These are phyloP conservation scores for Collybiopsis luxurians DNA, from an alignment of 768 basidiomycete genomes.

Conservation along the genomic window DNA sequence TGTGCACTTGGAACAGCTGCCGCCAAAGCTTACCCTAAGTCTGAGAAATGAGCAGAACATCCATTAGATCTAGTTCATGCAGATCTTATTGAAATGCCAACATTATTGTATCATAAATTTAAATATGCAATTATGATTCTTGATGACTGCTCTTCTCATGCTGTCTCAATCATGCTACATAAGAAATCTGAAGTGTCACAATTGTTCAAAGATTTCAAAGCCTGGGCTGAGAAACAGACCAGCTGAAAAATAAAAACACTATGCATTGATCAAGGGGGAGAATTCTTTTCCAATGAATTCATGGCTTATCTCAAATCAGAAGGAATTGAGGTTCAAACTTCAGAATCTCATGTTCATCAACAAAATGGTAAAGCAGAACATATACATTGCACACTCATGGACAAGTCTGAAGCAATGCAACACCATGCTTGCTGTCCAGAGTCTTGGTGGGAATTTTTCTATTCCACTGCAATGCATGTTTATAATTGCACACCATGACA, in stretches of 20 bases:
- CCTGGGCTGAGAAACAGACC: no score
- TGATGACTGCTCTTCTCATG: background rate
- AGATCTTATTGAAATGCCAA: constrained; percentile 16
- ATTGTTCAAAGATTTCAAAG: no score
- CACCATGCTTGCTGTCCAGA: no score
- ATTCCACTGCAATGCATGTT: no score
- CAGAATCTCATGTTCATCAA: background rate
- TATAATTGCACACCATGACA: no score
- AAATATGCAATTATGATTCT: background rate
- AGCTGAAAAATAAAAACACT: no score
- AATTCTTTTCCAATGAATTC: background rate
- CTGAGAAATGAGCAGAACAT: constrained; percentile 8
- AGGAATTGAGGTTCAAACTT: background rate
- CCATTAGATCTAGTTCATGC: constrained; percentile 20
- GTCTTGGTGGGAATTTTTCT: no score
- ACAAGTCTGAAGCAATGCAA: background rate
- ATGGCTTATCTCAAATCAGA: background rate
- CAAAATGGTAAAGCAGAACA: background rate
- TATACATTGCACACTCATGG: background rate
- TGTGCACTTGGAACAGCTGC: constrained; percentile 20
- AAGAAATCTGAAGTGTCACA: background rate
- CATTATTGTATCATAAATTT: background rate
- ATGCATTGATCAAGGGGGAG: constrained; percentile 2
- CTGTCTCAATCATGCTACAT: background rate
- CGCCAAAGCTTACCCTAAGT: constrained; percentile 16